These are phyloP conservation scores for Golubevia pallescens DNA, from an alignment of 1,284 basidiomycete genomes.

Conservation along the genomic window DNA sequence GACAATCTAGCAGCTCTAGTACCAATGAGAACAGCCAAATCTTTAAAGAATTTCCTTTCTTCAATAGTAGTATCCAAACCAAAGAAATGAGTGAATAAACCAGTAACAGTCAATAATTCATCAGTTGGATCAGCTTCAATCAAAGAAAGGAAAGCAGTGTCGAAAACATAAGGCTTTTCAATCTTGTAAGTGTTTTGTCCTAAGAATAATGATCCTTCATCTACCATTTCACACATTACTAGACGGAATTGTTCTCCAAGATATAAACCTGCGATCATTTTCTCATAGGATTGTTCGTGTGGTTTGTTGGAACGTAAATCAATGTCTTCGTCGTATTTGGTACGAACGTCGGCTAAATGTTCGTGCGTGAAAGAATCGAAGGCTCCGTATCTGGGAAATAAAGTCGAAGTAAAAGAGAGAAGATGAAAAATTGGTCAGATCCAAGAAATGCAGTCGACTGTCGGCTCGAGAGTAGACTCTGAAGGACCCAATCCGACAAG, in stretches of 20 bases:
- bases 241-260: constrained; percentile 61
- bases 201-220: constrained; percentile 53
- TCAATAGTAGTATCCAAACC: constrained; percentile 53
- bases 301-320: constrained; percentile 60
- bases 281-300: constrained; percentile 60
- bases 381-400: constrained; percentile 35
- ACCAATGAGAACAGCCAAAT: constrained; percentile 68
- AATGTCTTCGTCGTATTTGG: constrained; percentile 61
- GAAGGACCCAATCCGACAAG: not conserved
- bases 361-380: constrained; percentile 62
- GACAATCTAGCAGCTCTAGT: constrained; percentile 56
- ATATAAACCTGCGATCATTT: constrained; percentile 63
- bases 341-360: constrained; percentile 53
- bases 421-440: not conserved
- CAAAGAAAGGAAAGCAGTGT: constrained; percentile 58
- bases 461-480: not conserved
- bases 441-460: not conserved
- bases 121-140: constrained; percentile 61
- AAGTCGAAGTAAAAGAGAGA: not conserved
- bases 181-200: constrained; percentile 82
- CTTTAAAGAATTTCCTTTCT: constrained; percentile 65
- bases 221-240: constrained; percentile 54
- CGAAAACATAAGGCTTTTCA: constrained; percentile 73
- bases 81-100: constrained; percentile 62
- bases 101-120: constrained; percentile 55